Percentiles rank a stretch among this genome's conserved stretches.
These are phyloP conservation scores for Aegilops bicornis DNA, from an alignment of 176 grass and related monocot species.

Conservation along the genomic window DNA sequence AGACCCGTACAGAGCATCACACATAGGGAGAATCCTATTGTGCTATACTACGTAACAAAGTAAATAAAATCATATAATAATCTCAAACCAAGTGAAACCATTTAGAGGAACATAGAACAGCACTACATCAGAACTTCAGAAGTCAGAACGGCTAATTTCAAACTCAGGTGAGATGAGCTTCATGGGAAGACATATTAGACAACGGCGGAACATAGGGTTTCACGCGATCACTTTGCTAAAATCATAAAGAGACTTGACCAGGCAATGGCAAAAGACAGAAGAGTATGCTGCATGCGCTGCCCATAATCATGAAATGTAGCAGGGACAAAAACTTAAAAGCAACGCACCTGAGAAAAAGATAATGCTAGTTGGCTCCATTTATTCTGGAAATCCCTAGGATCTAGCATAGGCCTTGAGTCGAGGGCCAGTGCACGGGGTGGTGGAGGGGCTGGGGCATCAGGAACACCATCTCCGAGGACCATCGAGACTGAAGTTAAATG, in stretches of 20 bases:
- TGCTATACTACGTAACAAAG: too few species aligned
- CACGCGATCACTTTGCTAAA: background rate
- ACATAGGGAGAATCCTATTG: background rate
- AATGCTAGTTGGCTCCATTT: constrained; percentile 89
- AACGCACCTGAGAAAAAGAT: constrained; percentile 73
- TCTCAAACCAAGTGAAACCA: background rate
- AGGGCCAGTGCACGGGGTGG: constrained; percentile 58
- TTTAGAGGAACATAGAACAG: background rate
- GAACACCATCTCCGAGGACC: constrained; percentile 69
- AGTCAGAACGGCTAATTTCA: background rate
- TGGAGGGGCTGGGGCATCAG: constrained; percentile 30
- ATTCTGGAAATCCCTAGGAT: constrained; percentile 82
- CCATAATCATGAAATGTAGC: constrained; percentile 10
- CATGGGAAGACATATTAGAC: constrained; percentile 25
- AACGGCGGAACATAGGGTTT: background rate
- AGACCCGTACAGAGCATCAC: background rate
- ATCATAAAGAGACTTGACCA: background rate
- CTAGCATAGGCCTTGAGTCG: constrained; percentile 69
- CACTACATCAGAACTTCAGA: background rate
- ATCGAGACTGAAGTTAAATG: constrained; percentile 59
- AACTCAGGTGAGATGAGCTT: background rate
- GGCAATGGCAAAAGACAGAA: background rate
- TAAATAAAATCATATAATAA: background rate
- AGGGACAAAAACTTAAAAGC: constrained; percentile 12
- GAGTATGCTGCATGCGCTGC: background rate